Evolutionary conservation across 2,329 filamentous ascomycete genomes (phyloP).

Genomic region (Calonectria leucothoes): DNA sequence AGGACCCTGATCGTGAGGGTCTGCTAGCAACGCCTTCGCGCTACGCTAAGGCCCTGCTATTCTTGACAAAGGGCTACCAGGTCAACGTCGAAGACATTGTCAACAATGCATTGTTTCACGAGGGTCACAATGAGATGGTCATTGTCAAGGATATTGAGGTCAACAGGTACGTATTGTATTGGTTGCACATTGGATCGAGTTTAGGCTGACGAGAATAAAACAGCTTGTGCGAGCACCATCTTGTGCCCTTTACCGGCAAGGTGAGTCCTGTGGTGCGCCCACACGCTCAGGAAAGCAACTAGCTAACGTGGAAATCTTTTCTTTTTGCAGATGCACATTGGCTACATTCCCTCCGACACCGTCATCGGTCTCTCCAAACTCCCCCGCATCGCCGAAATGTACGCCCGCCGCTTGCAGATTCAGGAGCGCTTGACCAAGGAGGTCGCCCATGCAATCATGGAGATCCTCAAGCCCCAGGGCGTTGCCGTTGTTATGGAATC

Average conservation of each 20-base stretch:
- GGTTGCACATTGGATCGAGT: neutral
- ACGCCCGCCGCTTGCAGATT: slow-evolving; percentile 90
- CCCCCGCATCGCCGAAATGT: slow-evolving; percentile 97
- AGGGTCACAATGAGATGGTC: slow-evolving; percentile 96
- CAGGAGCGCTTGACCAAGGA: slow-evolving; percentile 97
- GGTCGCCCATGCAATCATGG: slow-evolving; percentile 92
- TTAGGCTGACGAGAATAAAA: neutral
- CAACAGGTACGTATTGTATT: slow-evolving; percentile 61
- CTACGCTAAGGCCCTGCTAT: slow-evolving; percentile 95
- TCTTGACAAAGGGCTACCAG: slow-evolving; percentile 97
- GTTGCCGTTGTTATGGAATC: slow-evolving; percentile 98
- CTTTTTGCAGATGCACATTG: slow-evolving; percentile 90
- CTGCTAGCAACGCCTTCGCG: slow-evolving; percentile 79
- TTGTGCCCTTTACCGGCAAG: slow-evolving; percentile 97
- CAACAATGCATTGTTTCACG: slow-evolving; percentile 94
- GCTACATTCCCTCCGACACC: slow-evolving; percentile 91
- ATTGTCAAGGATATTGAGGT: slow-evolving; percentile 98
- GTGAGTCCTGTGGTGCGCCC: slow-evolving; percentile 55
- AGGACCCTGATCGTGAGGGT: slow-evolving; percentile 74
- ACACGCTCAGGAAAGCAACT: neutral
- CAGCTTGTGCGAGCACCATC: slow-evolving; percentile 91
- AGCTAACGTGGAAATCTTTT: neutral
- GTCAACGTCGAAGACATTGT: slow-evolving; percentile 93
- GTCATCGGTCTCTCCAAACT: slow-evolving; percentile 97
- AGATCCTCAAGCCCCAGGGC: slow-evolving; percentile 92